phyloP scores from a whole-genome alignment of 1,284 basidiomycete genomes.

The Ceratobasidium sp. region DNA sequence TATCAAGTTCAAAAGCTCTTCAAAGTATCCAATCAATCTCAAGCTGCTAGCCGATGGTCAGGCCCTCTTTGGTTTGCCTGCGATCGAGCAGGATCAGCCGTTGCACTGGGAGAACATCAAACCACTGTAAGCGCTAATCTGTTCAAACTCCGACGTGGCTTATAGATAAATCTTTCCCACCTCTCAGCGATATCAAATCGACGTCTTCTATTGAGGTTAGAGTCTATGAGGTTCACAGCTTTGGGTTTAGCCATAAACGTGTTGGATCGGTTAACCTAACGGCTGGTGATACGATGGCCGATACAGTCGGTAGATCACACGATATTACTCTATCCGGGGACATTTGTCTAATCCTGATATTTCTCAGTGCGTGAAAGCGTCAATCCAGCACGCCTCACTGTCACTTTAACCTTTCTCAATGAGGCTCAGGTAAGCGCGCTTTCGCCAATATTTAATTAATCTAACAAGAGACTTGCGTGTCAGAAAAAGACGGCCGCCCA shows the following conservation, averaged over 20 bases:
- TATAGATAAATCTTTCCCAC: background rate
- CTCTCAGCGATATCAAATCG: background rate
- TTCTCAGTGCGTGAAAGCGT: background rate
- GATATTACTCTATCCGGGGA: background rate
- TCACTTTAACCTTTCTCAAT: background rate
- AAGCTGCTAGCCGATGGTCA: background rate
- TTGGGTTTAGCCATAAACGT: background rate
- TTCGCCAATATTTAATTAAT: background rate
- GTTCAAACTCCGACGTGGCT: background rate
- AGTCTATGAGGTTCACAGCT: background rate
- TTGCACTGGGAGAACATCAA: conserved; percentile 3
- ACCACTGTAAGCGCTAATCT: conserved; percentile 1
- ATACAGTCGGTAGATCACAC: background rate
- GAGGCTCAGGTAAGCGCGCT: background rate
- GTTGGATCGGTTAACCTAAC: background rate
- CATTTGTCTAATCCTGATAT: background rate
- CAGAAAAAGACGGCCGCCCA: background rate
- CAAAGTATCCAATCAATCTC: background rate
- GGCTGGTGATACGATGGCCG: background rate
- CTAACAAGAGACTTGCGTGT: background rate
- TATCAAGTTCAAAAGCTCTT: background rate
- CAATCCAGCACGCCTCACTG: background rate
- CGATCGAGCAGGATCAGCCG: background rate
- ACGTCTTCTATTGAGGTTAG: background rate
- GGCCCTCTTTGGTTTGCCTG: background rate